Base-by-base conservation (phyloP, 2,329 filamentous ascomycete genomes). In the Cercospora berteroae region DNA sequence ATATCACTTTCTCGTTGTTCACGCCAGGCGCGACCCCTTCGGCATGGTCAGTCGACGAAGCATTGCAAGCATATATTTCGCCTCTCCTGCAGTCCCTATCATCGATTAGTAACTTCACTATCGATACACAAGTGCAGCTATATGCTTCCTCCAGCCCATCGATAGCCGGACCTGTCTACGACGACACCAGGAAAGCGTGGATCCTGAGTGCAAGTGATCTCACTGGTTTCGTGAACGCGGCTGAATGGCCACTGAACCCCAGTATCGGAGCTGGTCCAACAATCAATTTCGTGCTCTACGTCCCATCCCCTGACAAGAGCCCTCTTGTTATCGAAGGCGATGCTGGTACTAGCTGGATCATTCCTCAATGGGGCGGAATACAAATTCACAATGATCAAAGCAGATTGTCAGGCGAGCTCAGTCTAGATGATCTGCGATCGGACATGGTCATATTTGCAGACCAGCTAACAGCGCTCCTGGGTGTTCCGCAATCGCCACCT, bases 1-100 rank as follows among this genome's bases (percentile, higher is more conserved):
- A 99, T 77, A 83, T 99, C 29, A 97, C 94, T 0, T 97, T 99
- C 76, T 99, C 95, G 0, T 84, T 99, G 3, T 98, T 99, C 77
- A 95, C 93, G 0, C 90, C 91, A 12, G 89, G 89, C 1, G 86
- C 90, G 1, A 79, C 83, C 0, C 95, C 95, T 1, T 96, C 91
- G 33, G 90, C 90, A 9, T 99, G 95, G 95, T 92, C 96, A 62
- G 92, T 98, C 60, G 91, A 97, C 71, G 81, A 86, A 39, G 93
- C 94, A 0, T 85, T 98, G 9, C 85, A 89, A 25, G 86, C 91
- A 71, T 94, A 96, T 79, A 88, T 99, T 79, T 83, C 87, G 63
- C 94, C 95, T 0, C 85, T 98, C 57, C 84, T 99, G 0, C 85
- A 91, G 52, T 89, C 93, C 27, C 86, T 98, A 29, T 87, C 88